Evolutionary conservation across 495 filamentous ascomycete genomes (phyloP).

Genomic region (Rhypophila decipiens): DNA sequence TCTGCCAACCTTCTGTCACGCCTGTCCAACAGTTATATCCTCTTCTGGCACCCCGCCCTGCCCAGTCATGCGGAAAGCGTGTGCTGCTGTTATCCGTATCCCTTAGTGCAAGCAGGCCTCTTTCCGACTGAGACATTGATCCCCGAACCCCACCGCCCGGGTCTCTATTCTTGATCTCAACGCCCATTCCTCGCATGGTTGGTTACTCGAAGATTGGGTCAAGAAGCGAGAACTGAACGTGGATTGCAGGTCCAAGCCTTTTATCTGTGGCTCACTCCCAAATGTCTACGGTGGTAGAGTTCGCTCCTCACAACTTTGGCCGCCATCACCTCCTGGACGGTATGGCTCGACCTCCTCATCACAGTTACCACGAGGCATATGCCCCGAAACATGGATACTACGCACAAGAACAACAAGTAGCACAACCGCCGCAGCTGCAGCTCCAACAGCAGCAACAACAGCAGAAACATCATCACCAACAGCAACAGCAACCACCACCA

Average conservation of each 20-base stretch:
- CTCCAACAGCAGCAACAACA: conserved; percentile 15
- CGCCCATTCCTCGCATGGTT: not conserved
- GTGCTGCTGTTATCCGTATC: conserved; percentile 1
- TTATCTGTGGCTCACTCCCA: conserved; percentile 11
- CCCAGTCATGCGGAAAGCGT: not conserved
- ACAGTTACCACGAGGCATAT: conserved; percentile 36
- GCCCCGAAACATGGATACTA: conserved; percentile 34
- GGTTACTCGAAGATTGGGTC: not conserved
- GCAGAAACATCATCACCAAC: conserved; percentile 24
- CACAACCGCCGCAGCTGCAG: conserved; percentile 8
- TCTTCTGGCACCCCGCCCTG: not conserved
- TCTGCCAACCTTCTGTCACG: too few relatives aligned
- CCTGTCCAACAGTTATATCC: too few relatives aligned
- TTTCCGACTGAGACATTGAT: conserved; percentile 17
- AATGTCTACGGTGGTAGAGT: conserved; percentile 36
- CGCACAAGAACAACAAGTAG: conserved; percentile 27
- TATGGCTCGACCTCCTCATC: conserved; percentile 41
- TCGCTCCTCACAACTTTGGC: conserved; percentile 33
- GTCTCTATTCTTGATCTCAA: conserved; percentile 16
- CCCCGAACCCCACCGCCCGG: conserved; percentile 22
- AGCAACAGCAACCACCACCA: conserved; percentile 2
- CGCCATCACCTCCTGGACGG: conserved; percentile 39
- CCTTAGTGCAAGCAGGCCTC: conserved; percentile 2
- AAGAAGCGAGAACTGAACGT: conserved; percentile 16
- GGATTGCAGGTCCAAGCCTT: conserved; percentile 8